Conservation (phyloP, 1,139 yeast species). For the Entelexis paramagnoliae region DNA sequence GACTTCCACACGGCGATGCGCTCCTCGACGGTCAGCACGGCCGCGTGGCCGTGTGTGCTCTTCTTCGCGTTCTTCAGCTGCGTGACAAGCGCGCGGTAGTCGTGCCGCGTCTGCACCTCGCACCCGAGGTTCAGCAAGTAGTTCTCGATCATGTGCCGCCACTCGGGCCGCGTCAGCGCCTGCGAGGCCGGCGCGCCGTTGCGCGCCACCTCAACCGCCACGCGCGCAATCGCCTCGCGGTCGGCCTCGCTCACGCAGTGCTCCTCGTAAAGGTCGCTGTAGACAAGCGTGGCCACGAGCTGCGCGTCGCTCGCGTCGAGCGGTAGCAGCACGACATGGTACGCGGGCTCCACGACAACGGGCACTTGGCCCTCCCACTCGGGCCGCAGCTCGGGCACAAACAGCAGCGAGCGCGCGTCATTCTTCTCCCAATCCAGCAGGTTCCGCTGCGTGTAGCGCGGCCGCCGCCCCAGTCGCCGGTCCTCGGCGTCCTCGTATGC, state of each 20-base stretch:
- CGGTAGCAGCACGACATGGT: background rate
- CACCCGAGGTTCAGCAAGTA: slow-evolving; percentile 4
- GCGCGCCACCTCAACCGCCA: slow-evolving; percentile 1
- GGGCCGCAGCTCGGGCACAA: background rate
- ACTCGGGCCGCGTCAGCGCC: background rate
- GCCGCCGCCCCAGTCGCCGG: background rate
- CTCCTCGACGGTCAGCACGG: background rate
- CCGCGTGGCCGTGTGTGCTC: background rate
- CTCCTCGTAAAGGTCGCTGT: background rate
- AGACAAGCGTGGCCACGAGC: background rate
- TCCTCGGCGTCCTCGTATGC: background rate
- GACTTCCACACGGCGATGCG: slow-evolving; percentile 2
- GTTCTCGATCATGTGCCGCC: slow-evolving; percentile 7
- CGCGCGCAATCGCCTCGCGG: slow-evolving; percentile 3
- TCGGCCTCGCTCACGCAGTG: background rate
- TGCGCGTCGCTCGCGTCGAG: background rate
- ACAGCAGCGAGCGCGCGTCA: slow-evolving; percentile 1
- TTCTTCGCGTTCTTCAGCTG: slow-evolving; percentile 1
- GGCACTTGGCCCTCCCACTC: background rate
- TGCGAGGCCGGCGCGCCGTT: background rate
- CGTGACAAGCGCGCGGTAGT: background rate
- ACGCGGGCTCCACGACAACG: background rate
- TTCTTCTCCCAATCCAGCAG: slow-evolving; percentile 3
- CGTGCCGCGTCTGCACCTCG: slow-evolving; percentile 6
- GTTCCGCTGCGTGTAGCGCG: background rate